A percentile compares a stretch with the other conserved stretches of the same genome.
These are phyloP conservation scores for Edaphochlamys debaryana DNA, from an alignment of 139 green algal species.

Conservation along the genomic window DNA sequence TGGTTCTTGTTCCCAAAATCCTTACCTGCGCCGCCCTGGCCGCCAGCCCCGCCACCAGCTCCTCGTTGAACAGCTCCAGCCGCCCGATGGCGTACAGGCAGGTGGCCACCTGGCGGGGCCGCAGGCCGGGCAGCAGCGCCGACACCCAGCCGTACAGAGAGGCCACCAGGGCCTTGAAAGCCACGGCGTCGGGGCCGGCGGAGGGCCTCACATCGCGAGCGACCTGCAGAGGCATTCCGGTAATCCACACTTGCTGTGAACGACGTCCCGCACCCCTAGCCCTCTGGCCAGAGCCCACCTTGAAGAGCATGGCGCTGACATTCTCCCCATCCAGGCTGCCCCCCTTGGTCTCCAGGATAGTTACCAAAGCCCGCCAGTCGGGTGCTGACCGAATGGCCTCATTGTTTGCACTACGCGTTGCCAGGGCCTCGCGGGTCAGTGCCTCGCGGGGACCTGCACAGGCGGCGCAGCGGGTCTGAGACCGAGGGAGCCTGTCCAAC, in stretches of 20 bases:
- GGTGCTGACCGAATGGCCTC: constrained; percentile 7
- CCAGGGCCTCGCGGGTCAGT: background rate
- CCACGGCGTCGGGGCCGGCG: background rate
- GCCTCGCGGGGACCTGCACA: constrained; percentile 29
- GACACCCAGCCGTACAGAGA: constrained; percentile 43
- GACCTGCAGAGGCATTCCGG: too few relatives aligned
- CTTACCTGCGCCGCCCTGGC: background rate
- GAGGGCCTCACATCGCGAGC: background rate
- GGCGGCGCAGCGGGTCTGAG: too few relatives aligned
- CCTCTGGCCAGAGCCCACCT: background rate
- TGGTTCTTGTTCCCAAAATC: too few relatives aligned
- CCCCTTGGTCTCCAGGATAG: constrained; percentile 23
- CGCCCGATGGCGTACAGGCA: constrained; percentile 27
- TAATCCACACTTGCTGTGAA: background rate
- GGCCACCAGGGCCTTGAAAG: constrained; percentile 35
- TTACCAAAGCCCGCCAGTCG: constrained; percentile 20
- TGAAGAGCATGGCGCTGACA: constrained; percentile 28
- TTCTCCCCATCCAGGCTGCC: constrained; percentile 41
- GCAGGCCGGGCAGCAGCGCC: background rate
- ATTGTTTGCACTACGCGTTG: constrained; percentile 12
- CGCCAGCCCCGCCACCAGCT: constrained; percentile 32
- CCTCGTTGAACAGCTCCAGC: constrained; percentile 50
- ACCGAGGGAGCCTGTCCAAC: too few relatives aligned
- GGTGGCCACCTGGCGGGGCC: constrained; percentile 29
- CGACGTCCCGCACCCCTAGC: background rate